Conservation (phyloP, 768 basidiomycete species). For the Panaeolus cyanescens region DNA sequence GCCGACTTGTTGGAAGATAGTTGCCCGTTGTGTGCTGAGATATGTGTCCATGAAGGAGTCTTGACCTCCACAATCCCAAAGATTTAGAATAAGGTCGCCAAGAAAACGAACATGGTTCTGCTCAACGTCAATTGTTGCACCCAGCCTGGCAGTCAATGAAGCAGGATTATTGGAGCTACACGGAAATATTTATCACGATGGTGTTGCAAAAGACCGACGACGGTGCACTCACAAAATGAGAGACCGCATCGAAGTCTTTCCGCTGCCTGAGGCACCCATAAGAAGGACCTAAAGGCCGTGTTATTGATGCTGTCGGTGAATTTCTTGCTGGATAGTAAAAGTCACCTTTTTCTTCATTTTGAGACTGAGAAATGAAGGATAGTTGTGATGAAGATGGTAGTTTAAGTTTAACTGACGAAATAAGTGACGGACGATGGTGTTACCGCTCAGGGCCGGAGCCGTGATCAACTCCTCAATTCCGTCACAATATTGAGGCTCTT, state of each 20-base stretch:
- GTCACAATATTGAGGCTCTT: not conserved
- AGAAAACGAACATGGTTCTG: conserved; percentile 97
- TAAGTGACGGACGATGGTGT: conserved; percentile 4
- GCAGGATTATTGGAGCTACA: conserved; percentile 93
- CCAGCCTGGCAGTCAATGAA: conserved; percentile 85
- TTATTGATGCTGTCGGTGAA: conserved; percentile 17
- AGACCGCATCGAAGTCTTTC: conserved; percentile 97
- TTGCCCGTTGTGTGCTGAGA: conserved; percentile 87
- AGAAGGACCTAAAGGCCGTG: conserved; percentile 73
- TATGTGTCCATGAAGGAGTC: conserved; percentile 98
- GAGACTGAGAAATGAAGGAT: conserved; percentile 17
- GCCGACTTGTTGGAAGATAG: conserved; percentile 95
- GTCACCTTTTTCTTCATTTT: conserved; percentile 67
- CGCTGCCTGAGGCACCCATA: conserved; percentile 96
- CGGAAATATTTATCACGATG: conserved; percentile 10
- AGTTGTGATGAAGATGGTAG: conserved; percentile 16
- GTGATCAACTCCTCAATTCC: not conserved
- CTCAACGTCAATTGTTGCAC: conserved; percentile 97
- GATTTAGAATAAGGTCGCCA: conserved; percentile 91
- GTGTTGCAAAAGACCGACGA: conserved; percentile 1
- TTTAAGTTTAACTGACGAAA: conserved; percentile 5
- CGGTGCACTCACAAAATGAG: conserved; percentile 86
- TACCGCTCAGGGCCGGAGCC: not conserved
- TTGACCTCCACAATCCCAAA: conserved; percentile 99
- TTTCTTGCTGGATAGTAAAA: conserved; percentile 9